phyloP scores from a whole-genome alignment of 768 basidiomycete species.

The Lactarius vividus region DNA sequence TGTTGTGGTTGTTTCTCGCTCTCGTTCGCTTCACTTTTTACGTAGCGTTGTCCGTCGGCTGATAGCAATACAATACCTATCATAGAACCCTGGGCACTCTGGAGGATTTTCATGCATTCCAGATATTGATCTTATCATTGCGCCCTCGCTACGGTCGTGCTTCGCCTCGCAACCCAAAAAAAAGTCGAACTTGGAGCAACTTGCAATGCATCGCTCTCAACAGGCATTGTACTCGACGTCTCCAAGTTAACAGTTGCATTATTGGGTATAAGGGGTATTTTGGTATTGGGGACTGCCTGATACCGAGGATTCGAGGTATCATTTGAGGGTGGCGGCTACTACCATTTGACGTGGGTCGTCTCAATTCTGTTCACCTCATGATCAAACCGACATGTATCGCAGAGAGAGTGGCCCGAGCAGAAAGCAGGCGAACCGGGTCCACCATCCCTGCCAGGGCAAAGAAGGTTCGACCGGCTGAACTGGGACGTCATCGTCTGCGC shows the following conservation, averaged over 20 bases:
- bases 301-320: not conserved
- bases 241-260: not conserved
- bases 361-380: too few species aligned
- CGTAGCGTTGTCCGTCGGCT: not conserved
- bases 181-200: not conserved
- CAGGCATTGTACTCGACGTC: not conserved
- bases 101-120: not conserved
- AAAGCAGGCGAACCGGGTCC: too few species aligned
- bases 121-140: not conserved
- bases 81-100: not conserved
- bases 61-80: not conserved
- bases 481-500: too few species aligned
- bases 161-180: not conserved
- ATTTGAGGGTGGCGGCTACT: too few species aligned
- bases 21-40: not conserved
- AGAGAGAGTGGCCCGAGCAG: too few species aligned
- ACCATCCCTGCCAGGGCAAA: too few species aligned
- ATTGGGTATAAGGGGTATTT: too few species aligned
- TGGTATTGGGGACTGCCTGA: not conserved
- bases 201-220: not conserved
- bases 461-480: too few species aligned
- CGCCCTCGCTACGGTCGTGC: not conserved
- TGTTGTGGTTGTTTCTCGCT: not conserved
- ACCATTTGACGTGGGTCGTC: too few species aligned
- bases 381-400: too few species aligned